Base-by-base conservation (phyloP, 2,329 filamentous ascomycete genomes). In the Xylaria sp. region DNA sequence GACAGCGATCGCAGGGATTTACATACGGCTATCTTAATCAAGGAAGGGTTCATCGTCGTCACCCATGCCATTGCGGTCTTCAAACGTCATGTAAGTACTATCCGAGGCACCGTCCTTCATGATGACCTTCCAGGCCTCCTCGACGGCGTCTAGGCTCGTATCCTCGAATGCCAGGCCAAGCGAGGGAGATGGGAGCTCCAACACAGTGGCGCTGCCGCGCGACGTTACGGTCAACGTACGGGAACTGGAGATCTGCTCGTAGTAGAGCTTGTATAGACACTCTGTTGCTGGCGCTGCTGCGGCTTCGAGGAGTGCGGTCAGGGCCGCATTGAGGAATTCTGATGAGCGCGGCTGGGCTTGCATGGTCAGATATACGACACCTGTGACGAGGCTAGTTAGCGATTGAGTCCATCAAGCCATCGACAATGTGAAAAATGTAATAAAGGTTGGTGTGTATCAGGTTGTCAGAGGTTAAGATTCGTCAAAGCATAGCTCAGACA, bases 401-500 rank as follows among this genome's bases (percentile, higher is more conserved):
- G 44, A 39, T 51, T 13, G 7, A 42, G 8, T 44, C 13, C 11
- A 18, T 34, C 30, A 18, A 44, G n/a, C 19, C 10, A 47, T 49
- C 1, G n/a, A 19, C 37, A 18, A 37, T 19, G 23, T 23, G 2
- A 47, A 23, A 61, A 65, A 52, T 52, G 62, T 59, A 69, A 44
- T 51, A 63, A 57, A 63, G 37, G 58, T 65, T 66, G 70, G 76
- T 78, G 79, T 77, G 70, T 30, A 85, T 95, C 91, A 96, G 91
- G 79, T 87, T 91, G 87, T 93, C 87, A 93, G 89, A 92, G 85
- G 83, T 83, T 80, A 80, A 74, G 81, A 83, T 83, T 94, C 92
- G 86, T 95, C 92, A 96, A 88, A 71, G 78, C 83, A 82, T 75
- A 79, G 78, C 89, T 96, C 93, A 92, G 93, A 90, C 92, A 97